Evolutionary conservation across 768 basidiomycete genomes (phyloP).

Genomic region (Brasilioporus rufonigricans): DNA sequence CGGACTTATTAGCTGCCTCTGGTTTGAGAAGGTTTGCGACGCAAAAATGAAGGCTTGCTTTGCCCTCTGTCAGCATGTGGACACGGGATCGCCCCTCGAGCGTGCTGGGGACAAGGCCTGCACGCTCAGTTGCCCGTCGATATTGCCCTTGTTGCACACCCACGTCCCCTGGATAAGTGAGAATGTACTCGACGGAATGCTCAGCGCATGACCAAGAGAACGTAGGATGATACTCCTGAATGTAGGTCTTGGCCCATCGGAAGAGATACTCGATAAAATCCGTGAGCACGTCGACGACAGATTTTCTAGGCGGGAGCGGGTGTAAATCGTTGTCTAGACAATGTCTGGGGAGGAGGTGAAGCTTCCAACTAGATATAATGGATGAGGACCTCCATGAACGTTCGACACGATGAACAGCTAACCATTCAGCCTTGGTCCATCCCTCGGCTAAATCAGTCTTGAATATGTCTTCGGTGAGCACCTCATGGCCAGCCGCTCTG

Average conservation of each 20-base stretch:
- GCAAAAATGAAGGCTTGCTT: neutral
- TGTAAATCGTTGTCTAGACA: neutral
- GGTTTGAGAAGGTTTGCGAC: neutral
- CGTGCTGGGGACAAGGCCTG: neutral
- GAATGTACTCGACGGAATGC: neutral
- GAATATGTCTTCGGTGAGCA: neutral
- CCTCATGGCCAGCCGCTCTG: neutral
- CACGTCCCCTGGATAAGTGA: neutral
- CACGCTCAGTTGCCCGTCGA: neutral
- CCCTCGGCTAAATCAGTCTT: neutral
- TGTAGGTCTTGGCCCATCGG: neutral
- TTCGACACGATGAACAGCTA: neutral
- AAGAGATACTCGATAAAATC: neutral
- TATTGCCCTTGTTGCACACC: neutral
- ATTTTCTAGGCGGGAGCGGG: neutral
- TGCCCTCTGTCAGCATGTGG: neutral
- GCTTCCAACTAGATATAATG: neutral
- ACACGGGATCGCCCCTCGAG: neutral
- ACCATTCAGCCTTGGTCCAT: neutral
- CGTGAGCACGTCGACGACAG: neutral
- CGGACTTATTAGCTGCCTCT: no score
- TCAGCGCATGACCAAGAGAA: neutral
- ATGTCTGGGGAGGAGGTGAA: neutral
- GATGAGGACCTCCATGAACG: neutral
- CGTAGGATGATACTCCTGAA: neutral